phyloP scores from a whole-genome alignment of 2,329 filamentous ascomycete species.

The Thielaviopsis cerberus region DNA sequence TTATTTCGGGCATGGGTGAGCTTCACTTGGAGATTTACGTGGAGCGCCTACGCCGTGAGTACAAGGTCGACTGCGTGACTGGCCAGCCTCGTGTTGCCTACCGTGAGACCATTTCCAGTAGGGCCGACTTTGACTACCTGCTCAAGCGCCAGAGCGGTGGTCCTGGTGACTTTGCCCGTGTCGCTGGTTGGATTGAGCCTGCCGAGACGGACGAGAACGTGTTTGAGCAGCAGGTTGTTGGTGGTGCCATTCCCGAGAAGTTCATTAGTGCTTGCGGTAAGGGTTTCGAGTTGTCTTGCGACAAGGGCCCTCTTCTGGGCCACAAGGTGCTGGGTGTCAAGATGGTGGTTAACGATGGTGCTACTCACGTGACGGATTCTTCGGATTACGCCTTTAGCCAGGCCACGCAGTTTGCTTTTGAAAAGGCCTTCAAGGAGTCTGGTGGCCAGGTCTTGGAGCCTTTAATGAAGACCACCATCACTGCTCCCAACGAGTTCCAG shows the following conservation, averaged over 20 bases:
- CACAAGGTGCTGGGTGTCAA: slow-evolving; percentile 76
- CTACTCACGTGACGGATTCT: slow-evolving; percentile 93
- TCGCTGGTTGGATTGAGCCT: slow-evolving; percentile 81
- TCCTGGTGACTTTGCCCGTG: slow-evolving; percentile 85
- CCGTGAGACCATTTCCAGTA: slow-evolving; percentile 73
- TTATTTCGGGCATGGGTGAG: slow-evolving; percentile 97
- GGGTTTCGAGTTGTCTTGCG: slow-evolving; percentile 68
- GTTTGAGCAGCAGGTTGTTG: slow-evolving; percentile 74
- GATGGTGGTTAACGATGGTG: slow-evolving; percentile 92
- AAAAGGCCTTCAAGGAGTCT: slow-evolving; percentile 71
- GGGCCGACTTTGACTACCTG: slow-evolving; percentile 74
- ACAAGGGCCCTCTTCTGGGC: slow-evolving; percentile 77
- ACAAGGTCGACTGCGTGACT: slow-evolving; percentile 89
- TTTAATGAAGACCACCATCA: slow-evolving; percentile 95
- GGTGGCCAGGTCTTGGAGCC: slow-evolving; percentile 79
- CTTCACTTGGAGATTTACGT: slow-evolving; percentile 93
- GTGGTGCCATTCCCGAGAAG: slow-evolving; percentile 87
- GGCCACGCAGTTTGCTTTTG: slow-evolving; percentile 90
- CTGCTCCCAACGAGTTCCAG: slow-evolving; percentile 91
- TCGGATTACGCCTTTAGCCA: slow-evolving; percentile 91
- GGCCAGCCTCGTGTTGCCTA: slow-evolving; percentile 94
- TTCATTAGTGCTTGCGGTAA: slow-evolving; percentile 88
- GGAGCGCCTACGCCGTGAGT: slow-evolving; percentile 89
- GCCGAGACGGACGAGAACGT: slow-evolving; percentile 52
- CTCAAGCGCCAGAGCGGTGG: slow-evolving; percentile 92